phyloP scores from a whole-genome alignment of 345 rosid species.

The Citrus maxima region DNA sequence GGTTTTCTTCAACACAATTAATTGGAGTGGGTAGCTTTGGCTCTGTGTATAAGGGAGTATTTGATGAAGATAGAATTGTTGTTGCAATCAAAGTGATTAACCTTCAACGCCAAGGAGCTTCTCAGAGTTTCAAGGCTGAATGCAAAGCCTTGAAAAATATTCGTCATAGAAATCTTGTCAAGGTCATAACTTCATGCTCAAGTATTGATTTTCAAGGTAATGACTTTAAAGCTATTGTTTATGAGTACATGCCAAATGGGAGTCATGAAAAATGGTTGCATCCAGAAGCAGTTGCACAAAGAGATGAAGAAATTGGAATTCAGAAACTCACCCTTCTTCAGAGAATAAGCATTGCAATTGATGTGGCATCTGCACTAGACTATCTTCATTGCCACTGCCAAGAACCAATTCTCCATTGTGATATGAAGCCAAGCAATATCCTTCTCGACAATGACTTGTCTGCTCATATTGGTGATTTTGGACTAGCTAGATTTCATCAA shows the following conservation, averaged over 20 bases:
- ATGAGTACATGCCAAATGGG: background rate
- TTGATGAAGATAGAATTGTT: background rate
- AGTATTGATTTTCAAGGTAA: slow-evolving; percentile 15
- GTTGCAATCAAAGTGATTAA: slow-evolving; percentile 16
- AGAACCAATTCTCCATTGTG: background rate
- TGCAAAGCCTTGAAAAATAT: slow-evolving; percentile 1
- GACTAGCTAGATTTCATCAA: slow-evolving; percentile 1
- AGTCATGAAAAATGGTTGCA: slow-evolving; percentile 9
- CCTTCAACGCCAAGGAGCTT: background rate
- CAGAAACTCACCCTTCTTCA: background rate
- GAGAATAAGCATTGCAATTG: slow-evolving; percentile 2
- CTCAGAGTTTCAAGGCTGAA: background rate
- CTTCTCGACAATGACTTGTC: background rate
- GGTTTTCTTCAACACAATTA: background rate
- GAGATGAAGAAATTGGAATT: background rate
- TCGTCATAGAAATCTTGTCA: background rate
- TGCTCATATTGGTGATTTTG: background rate
- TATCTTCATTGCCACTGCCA: slow-evolving; percentile 5
- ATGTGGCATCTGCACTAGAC: slow-evolving; percentile 1
- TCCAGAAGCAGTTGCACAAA: background rate
- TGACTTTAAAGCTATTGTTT: slow-evolving; percentile 8
- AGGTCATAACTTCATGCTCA: slow-evolving; percentile 13
- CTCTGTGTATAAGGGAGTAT: background rate
- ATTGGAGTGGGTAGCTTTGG: slow-evolving; percentile 13
- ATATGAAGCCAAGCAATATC: slow-evolving; percentile 4